Conservation (phyloP, 2,329 filamentous ascomycete genomes). For the Curvularia sp. region DNA sequence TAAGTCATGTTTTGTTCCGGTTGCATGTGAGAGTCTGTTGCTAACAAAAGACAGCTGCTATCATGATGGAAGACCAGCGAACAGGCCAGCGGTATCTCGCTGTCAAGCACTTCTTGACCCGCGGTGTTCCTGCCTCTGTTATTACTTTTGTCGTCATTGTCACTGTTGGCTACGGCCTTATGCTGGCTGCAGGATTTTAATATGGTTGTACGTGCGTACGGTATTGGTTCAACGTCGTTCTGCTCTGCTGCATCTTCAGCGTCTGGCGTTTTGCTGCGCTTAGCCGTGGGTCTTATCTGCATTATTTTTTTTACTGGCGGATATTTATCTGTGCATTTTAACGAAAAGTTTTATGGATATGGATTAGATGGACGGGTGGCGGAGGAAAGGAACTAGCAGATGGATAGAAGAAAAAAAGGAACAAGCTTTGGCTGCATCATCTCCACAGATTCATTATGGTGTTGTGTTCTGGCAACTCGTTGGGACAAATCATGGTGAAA, state of each 20-base stretch:
- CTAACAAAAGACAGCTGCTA: constrained; percentile 70
- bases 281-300: neutral
- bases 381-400: neutral
- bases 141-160: constrained; percentile 83
- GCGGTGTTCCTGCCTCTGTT: constrained; percentile 87
- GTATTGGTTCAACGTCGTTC: too few relatives aligned
- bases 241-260: neutral
- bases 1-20: constrained; percentile 61
- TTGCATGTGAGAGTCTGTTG: neutral
- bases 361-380: neutral
- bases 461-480: too few relatives aligned
- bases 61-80: constrained; percentile 96
- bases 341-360: neutral
- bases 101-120: constrained; percentile 92
- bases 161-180: constrained; percentile 87
- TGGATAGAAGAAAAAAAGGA: neutral
- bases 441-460: too few relatives aligned
- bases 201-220: neutral
- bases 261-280: neutral
- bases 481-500: too few relatives aligned
- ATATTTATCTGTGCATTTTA: neutral
- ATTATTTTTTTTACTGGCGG: neutral
- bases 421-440: neutral
- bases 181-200: constrained; percentile 76
- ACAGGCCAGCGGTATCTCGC: constrained; percentile 90